Percentiles rank a stretch among this genome's conserved stretches.
Conservation (phyloP, 192 early-diverging fungal genomes). For the Linnemannia exigua region DNA sequence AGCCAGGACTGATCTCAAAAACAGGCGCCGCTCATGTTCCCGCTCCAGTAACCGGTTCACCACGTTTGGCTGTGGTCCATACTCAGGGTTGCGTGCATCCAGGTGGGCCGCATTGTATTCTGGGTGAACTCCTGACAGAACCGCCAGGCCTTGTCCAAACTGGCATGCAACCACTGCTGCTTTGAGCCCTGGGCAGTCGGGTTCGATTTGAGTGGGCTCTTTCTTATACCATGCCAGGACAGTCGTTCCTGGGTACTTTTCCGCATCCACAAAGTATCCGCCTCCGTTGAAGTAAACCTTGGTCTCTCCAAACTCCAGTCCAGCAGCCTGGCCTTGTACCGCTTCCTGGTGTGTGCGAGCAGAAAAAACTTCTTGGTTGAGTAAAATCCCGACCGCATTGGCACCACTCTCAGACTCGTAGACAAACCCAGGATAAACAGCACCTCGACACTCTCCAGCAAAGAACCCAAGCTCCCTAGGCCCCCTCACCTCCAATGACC, state of each 20-base stretch:
- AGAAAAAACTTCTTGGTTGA: constrained; percentile 24
- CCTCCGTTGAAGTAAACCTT: constrained; percentile 82
- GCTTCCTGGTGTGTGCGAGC: not conserved
- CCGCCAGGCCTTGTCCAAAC: constrained; percentile 77
- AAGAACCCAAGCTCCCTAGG: constrained; percentile 82
- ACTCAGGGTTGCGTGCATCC: constrained; percentile 62
- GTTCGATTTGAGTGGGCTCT: not conserved
- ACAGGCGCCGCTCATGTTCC: constrained; percentile 64
- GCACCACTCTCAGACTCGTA: constrained; percentile 69
- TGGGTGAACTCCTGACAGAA: constrained; percentile 87
- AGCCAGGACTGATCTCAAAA: constrained; percentile 70
- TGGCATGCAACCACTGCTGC: constrained; percentile 79
- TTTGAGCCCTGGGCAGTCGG: not conserved
- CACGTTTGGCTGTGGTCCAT: constrained; percentile 65
- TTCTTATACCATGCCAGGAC: constrained; percentile 58
- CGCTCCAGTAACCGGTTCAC: constrained; percentile 61
- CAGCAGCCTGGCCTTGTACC: not conserved
- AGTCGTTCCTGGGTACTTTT: constrained; percentile 46
- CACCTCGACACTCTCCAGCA: constrained; percentile 77
- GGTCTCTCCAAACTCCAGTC: constrained; percentile 14
- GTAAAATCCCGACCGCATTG: constrained; percentile 28
- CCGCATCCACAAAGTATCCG: constrained; percentile 71
- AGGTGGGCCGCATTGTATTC: constrained; percentile 79
- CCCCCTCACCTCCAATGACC: constrained; percentile 76
- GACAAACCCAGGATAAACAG: constrained; percentile 84